phyloP scores from a whole-genome alignment of 495 filamentous ascomycete species.

The Acidomyces sp. region DNA sequence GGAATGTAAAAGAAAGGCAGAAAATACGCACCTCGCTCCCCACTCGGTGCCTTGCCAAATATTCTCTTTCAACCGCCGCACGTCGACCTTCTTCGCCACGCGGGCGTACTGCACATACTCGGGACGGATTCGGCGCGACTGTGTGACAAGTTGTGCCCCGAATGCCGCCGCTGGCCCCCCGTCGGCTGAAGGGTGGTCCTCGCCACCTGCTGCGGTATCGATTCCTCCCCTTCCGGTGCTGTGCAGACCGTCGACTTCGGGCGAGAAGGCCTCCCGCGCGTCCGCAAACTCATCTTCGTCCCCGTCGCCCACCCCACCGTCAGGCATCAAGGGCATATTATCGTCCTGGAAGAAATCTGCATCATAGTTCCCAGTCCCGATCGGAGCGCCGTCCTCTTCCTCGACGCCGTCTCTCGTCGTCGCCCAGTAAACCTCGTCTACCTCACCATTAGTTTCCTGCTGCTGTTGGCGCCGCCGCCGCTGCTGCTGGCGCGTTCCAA shows the following conservation, averaged over 20 bases:
- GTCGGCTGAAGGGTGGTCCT: conserved; percentile 31
- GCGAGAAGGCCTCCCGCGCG: conserved; percentile 79
- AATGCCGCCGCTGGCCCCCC: conserved; percentile 58
- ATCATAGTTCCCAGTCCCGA: conserved; percentile 60
- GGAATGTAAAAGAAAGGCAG: no score
- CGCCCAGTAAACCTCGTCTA: conserved; percentile 96
- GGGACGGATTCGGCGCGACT: conserved; percentile 64
- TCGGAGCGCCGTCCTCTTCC: conserved; percentile 38
- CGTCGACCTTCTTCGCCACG: conserved; percentile 98
- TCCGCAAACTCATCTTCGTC: conserved; percentile 83
- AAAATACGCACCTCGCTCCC: conserved; percentile 30
- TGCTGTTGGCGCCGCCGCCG: conserved; percentile 24
- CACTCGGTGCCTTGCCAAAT: conserved; percentile 84
- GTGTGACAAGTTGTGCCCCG: conserved; percentile 86
- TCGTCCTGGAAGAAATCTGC: conserved; percentile 97
- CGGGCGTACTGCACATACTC: conserved; percentile 96
- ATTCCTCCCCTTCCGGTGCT: no score
- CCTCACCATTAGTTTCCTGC: conserved; percentile 45
- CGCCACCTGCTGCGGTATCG: conserved; percentile 25
- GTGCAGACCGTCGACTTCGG: conserved; percentile 46
- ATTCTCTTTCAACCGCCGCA: conserved; percentile 83
- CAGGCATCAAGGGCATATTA: conserved; percentile 50
- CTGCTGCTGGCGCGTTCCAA: conserved; percentile 44
- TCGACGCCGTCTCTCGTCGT: conserved; percentile 28
- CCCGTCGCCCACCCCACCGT: conserved; percentile 59